Evolutionary conservation across 371 early-diverging fungal genomes (phyloP).

Genomic region (Mucor saturninus): DNA sequence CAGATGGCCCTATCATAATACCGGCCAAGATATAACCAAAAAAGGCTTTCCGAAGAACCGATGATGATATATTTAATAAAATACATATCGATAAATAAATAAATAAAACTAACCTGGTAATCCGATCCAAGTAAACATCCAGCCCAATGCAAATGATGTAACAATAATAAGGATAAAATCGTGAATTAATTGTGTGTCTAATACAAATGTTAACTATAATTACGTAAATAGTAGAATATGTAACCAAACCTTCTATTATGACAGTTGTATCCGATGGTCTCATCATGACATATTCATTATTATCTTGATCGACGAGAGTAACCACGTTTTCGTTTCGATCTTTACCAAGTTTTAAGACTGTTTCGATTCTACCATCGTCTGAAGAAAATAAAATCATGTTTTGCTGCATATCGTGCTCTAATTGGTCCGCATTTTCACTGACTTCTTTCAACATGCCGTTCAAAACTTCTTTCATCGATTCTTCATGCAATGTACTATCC

Average conservation of each 20-base stretch:
- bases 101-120: slow-evolving; percentile 45
- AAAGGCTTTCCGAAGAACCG: slow-evolving; percentile 40
- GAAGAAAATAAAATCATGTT: slow-evolving; percentile 35
- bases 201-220: background rate
- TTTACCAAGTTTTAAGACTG: slow-evolving; percentile 44
- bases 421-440: slow-evolving; percentile 51
- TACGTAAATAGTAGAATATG: background rate
- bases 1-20: slow-evolving; percentile 55
- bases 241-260: slow-evolving; percentile 51
- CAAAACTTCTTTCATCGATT: slow-evolving; percentile 43
- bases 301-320: slow-evolving; percentile 55
- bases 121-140: slow-evolving; percentile 50
- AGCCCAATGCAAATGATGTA: slow-evolving; percentile 50
- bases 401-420: slow-evolving; percentile 53
- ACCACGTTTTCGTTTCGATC: slow-evolving; percentile 28
- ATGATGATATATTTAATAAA: background rate
- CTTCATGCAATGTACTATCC: slow-evolving; percentile 19
- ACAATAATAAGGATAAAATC: slow-evolving; percentile 61
- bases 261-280: slow-evolving; percentile 58
- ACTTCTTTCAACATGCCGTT: slow-evolving; percentile 53
- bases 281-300: slow-evolving; percentile 62
- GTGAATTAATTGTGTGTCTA: slow-evolving; percentile 58
- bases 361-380: slow-evolving; percentile 48
- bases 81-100: background rate
- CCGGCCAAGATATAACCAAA: slow-evolving; percentile 72